phyloP scores from a whole-genome alignment of 768 basidiomycete species.

The Suillus hirtellus region DNA sequence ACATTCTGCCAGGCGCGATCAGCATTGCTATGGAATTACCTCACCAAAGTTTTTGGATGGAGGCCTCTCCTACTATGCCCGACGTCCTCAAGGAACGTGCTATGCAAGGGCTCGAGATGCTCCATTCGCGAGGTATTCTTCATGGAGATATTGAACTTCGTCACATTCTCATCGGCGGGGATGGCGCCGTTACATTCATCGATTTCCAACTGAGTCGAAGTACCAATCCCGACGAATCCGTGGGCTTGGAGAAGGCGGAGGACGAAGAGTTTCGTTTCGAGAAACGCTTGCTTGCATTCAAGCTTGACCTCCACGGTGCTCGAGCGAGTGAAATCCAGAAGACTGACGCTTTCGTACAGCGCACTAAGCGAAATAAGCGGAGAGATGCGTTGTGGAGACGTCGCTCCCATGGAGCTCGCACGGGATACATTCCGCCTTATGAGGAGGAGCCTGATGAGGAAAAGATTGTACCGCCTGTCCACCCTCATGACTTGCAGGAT shows the following conservation, averaged over 20 bases:
- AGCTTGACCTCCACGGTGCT: conserved; percentile 47
- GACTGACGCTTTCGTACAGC: conserved; percentile 29
- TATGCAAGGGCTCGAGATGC: conserved; percentile 48
- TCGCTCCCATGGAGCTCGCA: conserved; percentile 29
- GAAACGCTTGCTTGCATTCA: conserved; percentile 56
- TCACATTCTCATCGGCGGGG: conserved; percentile 56
- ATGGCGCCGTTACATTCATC: conserved; percentile 53
- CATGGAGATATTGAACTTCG: conserved; percentile 49
- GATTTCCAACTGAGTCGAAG: conserved; percentile 51
- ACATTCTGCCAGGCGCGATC: conserved; percentile 38
- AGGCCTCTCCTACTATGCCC: conserved; percentile 61
- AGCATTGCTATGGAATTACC: conserved; percentile 54
- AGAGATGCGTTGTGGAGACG: conserved; percentile 28
- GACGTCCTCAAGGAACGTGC: conserved; percentile 50
- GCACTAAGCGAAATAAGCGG: conserved; percentile 30
- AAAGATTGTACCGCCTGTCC: conserved; percentile 31
- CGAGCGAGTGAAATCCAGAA: conserved; percentile 37
- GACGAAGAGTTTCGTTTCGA: conserved; percentile 47
- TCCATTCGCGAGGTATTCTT: conserved; percentile 48
- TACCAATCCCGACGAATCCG: conserved; percentile 26
- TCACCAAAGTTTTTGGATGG: conserved; percentile 60
- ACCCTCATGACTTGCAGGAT: conserved; percentile 33
- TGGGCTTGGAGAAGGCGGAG: conserved; percentile 39
- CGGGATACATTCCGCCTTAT: conserved; percentile 31
- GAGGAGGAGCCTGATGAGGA: conserved; percentile 36